phyloP scores from a whole-genome alignment of 345 rosid species.

The Ceriops tagal region DNA sequence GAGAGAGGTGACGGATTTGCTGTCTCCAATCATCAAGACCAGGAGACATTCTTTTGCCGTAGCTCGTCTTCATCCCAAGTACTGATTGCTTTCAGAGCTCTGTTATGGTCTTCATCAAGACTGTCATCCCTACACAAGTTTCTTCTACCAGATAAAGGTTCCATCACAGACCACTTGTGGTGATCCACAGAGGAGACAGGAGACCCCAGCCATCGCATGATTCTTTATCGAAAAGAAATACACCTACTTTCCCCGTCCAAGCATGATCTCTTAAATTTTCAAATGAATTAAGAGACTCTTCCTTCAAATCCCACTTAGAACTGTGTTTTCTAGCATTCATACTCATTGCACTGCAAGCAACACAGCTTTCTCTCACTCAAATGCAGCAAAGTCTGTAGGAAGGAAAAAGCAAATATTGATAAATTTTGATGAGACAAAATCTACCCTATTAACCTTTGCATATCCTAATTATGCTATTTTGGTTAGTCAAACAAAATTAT shows the following conservation, averaged over 20 bases:
- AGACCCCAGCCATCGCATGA: conserved; percentile 41
- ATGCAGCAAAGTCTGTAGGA: conserved; percentile 15
- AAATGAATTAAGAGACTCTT: conserved; percentile 44
- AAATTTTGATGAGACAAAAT: conserved; percentile 2
- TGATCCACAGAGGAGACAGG: conserved; percentile 42
- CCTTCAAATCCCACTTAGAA: conserved; percentile 83
- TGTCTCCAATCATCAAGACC: conserved; percentile 75
- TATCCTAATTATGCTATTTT: neutral
- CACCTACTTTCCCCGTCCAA: conserved; percentile 42
- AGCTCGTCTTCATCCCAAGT: conserved; percentile 44
- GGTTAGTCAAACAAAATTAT: neutral
- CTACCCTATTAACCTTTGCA: neutral
- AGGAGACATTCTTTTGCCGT: conserved; percentile 64
- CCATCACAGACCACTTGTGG: conserved; percentile 46
- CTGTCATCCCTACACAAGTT: conserved; percentile 43
- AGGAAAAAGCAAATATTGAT: conserved; percentile 10
- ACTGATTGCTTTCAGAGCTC: conserved; percentile 27
- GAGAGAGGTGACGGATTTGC: conserved; percentile 48
- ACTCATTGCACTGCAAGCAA: conserved; percentile 44
- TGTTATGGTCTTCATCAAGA: conserved; percentile 26
- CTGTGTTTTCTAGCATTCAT: conserved; percentile 49
- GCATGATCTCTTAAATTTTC: conserved; percentile 32
- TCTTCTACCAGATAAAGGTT: conserved; percentile 55
- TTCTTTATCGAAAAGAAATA: conserved; percentile 41
- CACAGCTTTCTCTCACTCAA: conserved; percentile 18